Percentiles rank a stretch among this genome's conserved stretches.
Evolutionary conservation across 148 eudicot species (phyloP).

Genomic region (Selenicereus undatus): DNA sequence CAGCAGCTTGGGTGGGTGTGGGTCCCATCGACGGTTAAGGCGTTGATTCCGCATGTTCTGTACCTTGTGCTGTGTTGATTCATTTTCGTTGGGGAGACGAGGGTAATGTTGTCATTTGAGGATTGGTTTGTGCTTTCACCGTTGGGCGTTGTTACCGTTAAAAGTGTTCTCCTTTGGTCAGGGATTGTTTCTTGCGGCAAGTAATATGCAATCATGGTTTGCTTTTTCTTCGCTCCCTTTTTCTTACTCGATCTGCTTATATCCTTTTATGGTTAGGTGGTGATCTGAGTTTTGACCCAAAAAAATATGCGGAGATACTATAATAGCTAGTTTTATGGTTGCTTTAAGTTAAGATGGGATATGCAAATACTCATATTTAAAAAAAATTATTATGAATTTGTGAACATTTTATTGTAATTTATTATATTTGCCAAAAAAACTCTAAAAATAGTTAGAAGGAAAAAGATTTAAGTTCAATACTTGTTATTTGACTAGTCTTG

Average conservation of each 20-base stretch:
- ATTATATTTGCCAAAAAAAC: too few species aligned
- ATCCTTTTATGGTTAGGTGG: not conserved
- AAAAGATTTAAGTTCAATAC: too few species aligned
- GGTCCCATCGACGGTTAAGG: slow-evolving; percentile 1
- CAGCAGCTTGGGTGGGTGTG: not conserved
- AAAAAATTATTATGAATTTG: too few species aligned
- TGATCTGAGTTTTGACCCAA: not conserved
- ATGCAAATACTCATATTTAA: too few species aligned
- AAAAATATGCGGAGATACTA: too few species aligned
- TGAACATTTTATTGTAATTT: too few species aligned
- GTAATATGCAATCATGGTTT: not conserved
- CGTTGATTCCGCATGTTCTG: slow-evolving; percentile 9
- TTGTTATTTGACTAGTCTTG: too few species aligned
- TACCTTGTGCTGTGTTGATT: not conserved
- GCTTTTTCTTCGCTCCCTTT: not conserved
- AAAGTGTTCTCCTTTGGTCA: not conserved
- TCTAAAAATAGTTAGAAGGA: too few species aligned
- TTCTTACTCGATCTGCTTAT: not conserved
- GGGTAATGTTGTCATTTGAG: not conserved
- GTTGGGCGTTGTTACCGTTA: slow-evolving; percentile 2
- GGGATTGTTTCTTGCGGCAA: not conserved
- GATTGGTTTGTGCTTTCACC: not conserved
- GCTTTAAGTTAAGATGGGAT: too few species aligned
- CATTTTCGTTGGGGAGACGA: not conserved
- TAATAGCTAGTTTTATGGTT: too few species aligned